These are phyloP conservation scores for Haplosporangium sp. DNA, from an alignment of 371 early-diverging fungal genomes.

Conservation along the genomic window DNA sequence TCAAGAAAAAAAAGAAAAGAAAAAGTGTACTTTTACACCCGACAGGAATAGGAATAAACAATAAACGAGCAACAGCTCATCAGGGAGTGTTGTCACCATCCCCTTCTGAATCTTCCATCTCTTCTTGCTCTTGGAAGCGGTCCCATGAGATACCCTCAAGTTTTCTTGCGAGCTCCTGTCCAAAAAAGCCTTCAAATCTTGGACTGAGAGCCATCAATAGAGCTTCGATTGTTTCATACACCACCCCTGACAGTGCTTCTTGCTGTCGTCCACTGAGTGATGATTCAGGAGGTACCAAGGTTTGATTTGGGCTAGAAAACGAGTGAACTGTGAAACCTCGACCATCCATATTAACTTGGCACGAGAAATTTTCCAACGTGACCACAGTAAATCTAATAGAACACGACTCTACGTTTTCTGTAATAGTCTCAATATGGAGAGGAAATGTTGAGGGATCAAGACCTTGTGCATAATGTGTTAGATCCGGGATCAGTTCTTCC, in stretches of 20 bases:
- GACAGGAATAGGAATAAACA: not conserved
- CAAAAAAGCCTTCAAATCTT: conserved; percentile 42
- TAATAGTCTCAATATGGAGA: not conserved
- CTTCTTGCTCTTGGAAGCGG: not conserved
- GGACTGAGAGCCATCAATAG: conserved; percentile 51
- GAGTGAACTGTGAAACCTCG: conserved; percentile 27
- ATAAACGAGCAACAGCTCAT: not conserved
- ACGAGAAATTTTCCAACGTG: conserved; percentile 15
- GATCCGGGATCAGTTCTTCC: conserved; percentile 40
- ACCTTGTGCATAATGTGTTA: conserved; percentile 35
- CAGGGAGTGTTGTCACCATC: not conserved
- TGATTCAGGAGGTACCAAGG: not conserved
- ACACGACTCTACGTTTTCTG: not conserved
- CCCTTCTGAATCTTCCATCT: not conserved
- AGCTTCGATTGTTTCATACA: conserved; percentile 47
- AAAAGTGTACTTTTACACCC: conserved; percentile 1
- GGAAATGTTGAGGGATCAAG: conserved; percentile 37
- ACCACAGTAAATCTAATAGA: conserved; percentile 19
- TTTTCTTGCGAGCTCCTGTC: conserved; percentile 29
- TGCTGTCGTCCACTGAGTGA: conserved; percentile 16
- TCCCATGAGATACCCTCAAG: conserved; percentile 30
- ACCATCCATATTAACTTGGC: conserved; percentile 17
- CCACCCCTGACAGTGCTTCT: conserved; percentile 26
- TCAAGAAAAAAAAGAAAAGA: not conserved
- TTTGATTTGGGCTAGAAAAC: not conserved